These are phyloP conservation scores for Saccharomycopsis vini DNA, from an alignment of 805 yeast species.

Conservation along the genomic window DNA sequence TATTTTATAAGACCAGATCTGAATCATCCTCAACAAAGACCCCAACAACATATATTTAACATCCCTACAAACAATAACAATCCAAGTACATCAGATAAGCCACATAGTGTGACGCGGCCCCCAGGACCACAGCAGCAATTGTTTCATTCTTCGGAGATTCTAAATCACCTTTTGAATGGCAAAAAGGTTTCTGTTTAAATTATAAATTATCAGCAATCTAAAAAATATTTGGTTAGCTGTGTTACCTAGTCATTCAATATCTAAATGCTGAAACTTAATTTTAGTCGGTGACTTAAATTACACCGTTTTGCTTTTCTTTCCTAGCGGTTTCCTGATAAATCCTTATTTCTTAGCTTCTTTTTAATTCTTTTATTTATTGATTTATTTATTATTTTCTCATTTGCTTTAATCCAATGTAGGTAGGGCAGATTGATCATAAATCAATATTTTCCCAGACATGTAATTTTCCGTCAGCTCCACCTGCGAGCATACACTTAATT, in stretches of 20 bases:
- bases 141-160: slow-evolving; percentile 64
- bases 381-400: too few species aligned
- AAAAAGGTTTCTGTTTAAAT: slow-evolving; percentile 33
- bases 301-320: too few species aligned
- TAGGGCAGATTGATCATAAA: neutral
- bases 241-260: too few species aligned
- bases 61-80: slow-evolving; percentile 30
- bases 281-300: too few species aligned
- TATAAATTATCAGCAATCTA: too few species aligned
- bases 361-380: too few species aligned
- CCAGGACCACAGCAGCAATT: too few species aligned
- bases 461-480: slow-evolving; percentile 14
- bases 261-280: too few species aligned
- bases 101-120: slow-evolving; percentile 20
- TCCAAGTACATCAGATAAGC: slow-evolving; percentile 26
- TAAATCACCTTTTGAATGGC: slow-evolving; percentile 80
- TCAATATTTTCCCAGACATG: slow-evolving; percentile 14
- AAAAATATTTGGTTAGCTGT: too few species aligned
- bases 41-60: too few species aligned
- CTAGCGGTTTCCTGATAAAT: neutral
- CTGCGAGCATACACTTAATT: slow-evolving; percentile 5
- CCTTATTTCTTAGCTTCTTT: slow-evolving; percentile 15
- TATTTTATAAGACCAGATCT: too few species aligned
- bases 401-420: neutral
- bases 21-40: slow-evolving; percentile 28